Evolutionary conservation across 192 early-diverging fungal genomes (phyloP).

Genomic region (Coemansia sp.): DNA sequence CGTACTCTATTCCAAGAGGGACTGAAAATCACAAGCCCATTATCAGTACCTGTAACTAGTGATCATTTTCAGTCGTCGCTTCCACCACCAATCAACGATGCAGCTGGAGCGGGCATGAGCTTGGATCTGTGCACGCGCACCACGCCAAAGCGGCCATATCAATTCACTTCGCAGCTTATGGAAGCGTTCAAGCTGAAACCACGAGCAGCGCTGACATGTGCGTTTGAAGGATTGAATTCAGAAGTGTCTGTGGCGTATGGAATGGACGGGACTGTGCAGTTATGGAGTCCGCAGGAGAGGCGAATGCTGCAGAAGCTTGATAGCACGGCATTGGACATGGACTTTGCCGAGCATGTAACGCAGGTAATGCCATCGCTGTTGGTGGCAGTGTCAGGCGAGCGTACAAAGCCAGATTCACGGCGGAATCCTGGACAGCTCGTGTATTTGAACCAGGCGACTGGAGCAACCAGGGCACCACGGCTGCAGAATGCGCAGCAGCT

Average conservation of each 20-base stretch:
- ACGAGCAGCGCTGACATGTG: conserved; percentile 28
- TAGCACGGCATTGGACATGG: conserved; percentile 11
- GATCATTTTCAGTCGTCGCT: neutral
- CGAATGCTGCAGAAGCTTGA: neutral
- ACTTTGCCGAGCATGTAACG: conserved; percentile 22
- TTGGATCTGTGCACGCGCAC: neutral
- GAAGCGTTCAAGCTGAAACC: conserved; percentile 39
- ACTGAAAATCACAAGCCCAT: neutral
- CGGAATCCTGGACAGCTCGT: neutral
- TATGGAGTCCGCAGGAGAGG: conserved; percentile 30
- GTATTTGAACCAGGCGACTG: conserved; percentile 3
- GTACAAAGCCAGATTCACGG: neutral
- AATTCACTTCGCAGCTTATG: conserved; percentile 17
- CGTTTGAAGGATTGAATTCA: conserved; percentile 12
- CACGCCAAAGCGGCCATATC: conserved; percentile 11
- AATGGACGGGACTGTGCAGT: conserved; percentile 35
- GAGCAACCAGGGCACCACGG: neutral
- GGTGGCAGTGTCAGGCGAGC: conserved; percentile 16
- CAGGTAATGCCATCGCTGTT: conserved; percentile 32
- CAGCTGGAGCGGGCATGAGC: neutral
- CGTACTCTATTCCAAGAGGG: neutral
- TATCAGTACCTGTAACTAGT: neutral
- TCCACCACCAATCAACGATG: neutral
- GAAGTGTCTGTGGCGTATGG: conserved; percentile 28
- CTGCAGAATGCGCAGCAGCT: conserved; percentile 4